Percentiles rank a stretch among this genome's conserved stretches.
phyloP scores from a whole-genome alignment of 2,329 filamentous ascomycete genomes.

The Annulohypoxylon truncatum region DNA sequence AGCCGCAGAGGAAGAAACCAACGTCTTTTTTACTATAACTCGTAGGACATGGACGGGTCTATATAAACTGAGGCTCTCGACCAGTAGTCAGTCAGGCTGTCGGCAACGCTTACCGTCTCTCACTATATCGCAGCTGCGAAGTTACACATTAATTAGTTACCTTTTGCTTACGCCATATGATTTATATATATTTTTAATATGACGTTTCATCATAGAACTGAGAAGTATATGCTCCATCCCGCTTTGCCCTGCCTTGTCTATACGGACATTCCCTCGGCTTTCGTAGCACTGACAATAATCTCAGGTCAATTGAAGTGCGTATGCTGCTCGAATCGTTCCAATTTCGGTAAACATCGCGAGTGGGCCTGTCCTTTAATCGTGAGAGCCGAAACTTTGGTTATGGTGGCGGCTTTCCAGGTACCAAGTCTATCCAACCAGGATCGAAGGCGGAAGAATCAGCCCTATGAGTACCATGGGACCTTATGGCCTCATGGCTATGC shows the following conservation, averaged over 20 bases:
- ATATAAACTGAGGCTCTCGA: slow-evolving; percentile 9
- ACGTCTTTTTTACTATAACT: not conserved
- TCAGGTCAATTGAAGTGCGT: slow-evolving; percentile 7
- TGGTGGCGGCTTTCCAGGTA: slow-evolving; percentile 10
- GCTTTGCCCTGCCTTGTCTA: slow-evolving; percentile 1
- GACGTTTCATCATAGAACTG: not conserved
- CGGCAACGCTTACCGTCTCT: slow-evolving; percentile 15
- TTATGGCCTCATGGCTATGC: slow-evolving; percentile 25
- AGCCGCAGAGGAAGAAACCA: slow-evolving; percentile 23
- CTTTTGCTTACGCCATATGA: slow-evolving; percentile 25
- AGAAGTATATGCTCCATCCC: not conserved
- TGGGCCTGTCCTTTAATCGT: not conserved
- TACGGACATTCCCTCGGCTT: not conserved
- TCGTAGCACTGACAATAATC: not conserved
- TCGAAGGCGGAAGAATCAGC: slow-evolving; percentile 20
- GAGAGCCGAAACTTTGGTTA: not conserved
- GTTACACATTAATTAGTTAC: slow-evolving; percentile 16
- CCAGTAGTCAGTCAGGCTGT: not conserved
- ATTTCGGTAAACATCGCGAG: slow-evolving; percentile 10
- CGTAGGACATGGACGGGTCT: slow-evolving; percentile 6
- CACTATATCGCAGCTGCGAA: slow-evolving; percentile 15
- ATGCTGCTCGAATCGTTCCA: slow-evolving; percentile 6
- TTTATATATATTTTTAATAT: not conserved
- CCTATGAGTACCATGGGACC: slow-evolving; percentile 17
- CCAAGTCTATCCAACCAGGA: slow-evolving; percentile 1